These are phyloP conservation scores for Glaciozyma antarctica DNA, from an alignment of 768 basidiomycete species.

Conservation along the genomic window DNA sequence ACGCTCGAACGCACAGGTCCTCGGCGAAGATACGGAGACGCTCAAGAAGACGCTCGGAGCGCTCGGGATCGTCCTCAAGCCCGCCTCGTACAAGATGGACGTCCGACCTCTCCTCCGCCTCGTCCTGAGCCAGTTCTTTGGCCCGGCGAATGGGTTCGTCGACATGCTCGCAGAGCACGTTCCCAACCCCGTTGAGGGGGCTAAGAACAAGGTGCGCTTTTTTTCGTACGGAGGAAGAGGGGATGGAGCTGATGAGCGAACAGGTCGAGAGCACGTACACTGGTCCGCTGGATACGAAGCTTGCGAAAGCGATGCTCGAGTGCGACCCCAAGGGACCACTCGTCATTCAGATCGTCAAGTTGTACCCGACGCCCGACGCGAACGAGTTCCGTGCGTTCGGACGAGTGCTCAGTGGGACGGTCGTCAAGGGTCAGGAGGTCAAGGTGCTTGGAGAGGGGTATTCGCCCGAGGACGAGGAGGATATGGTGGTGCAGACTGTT, in stretches of 20 bases:
- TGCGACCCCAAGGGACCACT: slow-evolving; percentile 78
- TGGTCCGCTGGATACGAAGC: slow-evolving; percentile 71
- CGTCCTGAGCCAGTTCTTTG: slow-evolving; percentile 92
- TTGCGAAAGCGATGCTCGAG: slow-evolving; percentile 67
- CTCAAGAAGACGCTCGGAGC: slow-evolving; percentile 64
- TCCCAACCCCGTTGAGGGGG: slow-evolving; percentile 51
- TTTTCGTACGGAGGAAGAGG: slow-evolving; percentile 7
- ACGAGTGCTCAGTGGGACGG: slow-evolving; percentile 81
- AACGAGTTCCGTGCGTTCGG: slow-evolving; percentile 95
- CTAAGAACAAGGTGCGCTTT: slow-evolving; percentile 39
- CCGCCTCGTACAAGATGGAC: slow-evolving; percentile 97
- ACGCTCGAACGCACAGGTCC: slow-evolving; percentile 48
- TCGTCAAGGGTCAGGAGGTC: slow-evolving; percentile 68
- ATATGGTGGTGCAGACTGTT: slow-evolving; percentile 75
- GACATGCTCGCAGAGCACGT: slow-evolving; percentile 87
- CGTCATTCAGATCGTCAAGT: slow-evolving; percentile 84
- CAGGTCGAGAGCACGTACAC: slow-evolving; percentile 77
- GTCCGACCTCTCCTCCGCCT: slow-evolving; percentile 87
- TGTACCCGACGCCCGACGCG: slow-evolving; percentile 94
- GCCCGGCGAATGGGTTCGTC: slow-evolving; percentile 74
- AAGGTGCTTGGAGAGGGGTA: slow-evolving; percentile 98
- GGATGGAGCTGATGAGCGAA: background rate
- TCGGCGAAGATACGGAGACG: slow-evolving; percentile 85
- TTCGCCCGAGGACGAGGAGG: slow-evolving; percentile 98
- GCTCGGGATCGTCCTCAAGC: slow-evolving; percentile 76